phyloP scores from a whole-genome alignment of 805 yeast species.

The Metschnikowia santaceciliae region DNA sequence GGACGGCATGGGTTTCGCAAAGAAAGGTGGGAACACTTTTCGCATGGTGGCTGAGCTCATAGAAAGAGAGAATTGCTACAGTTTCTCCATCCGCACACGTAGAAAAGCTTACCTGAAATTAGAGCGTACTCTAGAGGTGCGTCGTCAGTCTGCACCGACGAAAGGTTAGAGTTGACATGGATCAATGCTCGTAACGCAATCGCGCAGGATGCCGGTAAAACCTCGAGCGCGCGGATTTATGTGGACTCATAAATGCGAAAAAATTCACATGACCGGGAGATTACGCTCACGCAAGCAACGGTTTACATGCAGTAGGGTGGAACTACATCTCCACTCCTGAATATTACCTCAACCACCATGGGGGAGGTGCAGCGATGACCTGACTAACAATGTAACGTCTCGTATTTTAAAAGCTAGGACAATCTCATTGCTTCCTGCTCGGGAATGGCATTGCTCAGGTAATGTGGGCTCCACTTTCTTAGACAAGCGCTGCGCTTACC shows the following conservation, averaged over 20 bases:
- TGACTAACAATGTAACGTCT: too few relatives aligned
- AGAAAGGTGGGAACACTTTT: neutral
- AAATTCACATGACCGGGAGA: neutral
- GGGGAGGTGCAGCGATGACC: too few relatives aligned
- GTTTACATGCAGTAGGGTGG: neutral
- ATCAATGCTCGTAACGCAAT: neutral
- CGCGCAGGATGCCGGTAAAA: slow-evolving; percentile 1
- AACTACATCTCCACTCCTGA: neutral
- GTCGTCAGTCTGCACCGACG: slow-evolving; percentile 1
- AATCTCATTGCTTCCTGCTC: neutral
- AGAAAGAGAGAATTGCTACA: neutral
- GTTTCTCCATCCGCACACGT: neutral
- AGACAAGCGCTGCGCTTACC: slow-evolving; percentile 4
- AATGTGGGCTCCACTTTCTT: neutral
- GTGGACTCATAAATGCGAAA: neutral
- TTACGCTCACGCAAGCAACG: neutral
- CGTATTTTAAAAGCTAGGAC: neutral
- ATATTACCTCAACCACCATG: neutral
- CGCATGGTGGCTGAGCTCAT: neutral
- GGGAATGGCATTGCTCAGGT: neutral
- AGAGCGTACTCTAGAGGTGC: neutral
- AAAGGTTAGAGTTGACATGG: slow-evolving; percentile 2
- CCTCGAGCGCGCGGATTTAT: slow-evolving; percentile 3
- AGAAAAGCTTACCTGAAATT: neutral
- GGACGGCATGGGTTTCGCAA: neutral